Percentiles rank a stretch among this genome's conserved stretches.
Evolutionary conservation across 2,329 filamentous ascomycete species (phyloP).

Genomic region (Stachybotrys chlorohalonatus): DNA sequence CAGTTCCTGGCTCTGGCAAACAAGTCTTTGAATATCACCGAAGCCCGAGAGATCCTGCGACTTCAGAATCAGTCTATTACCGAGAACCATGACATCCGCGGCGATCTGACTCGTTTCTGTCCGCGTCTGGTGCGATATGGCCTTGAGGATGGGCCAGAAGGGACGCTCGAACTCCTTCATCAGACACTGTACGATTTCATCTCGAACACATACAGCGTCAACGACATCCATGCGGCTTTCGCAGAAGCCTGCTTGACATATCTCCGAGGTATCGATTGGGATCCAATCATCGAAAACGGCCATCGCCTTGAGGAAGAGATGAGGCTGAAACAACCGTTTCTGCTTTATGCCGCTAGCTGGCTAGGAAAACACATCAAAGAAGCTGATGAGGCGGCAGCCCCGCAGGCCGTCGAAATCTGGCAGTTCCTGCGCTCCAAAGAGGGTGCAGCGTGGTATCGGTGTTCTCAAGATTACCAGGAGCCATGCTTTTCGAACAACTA

Average conservation of each 20-base stretch:
- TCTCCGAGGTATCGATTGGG: slow-evolving; percentile 5
- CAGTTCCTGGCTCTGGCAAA: slow-evolving; percentile 9
- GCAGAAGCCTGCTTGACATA: slow-evolving; percentile 7
- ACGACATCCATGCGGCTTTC: slow-evolving; percentile 5
- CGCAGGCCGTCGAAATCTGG: slow-evolving; percentile 7
- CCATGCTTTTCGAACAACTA: neutral
- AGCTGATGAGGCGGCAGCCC: slow-evolving; percentile 1
- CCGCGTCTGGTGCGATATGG: slow-evolving; percentile 9
- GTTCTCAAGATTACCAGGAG: neutral
- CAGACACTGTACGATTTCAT: slow-evolving; percentile 12
- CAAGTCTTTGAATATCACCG: slow-evolving; percentile 3
- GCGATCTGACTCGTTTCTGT: slow-evolving; percentile 8
- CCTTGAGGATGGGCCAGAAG: neutral
- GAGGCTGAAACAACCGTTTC: slow-evolving; percentile 1
- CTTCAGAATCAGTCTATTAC: slow-evolving; percentile 8
- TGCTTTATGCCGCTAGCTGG: slow-evolving; percentile 6
- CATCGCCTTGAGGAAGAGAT: neutral
- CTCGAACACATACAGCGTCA: slow-evolving; percentile 8
- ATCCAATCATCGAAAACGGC: neutral
- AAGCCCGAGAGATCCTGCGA: slow-evolving; percentile 8
- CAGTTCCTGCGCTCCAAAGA: slow-evolving; percentile 8
- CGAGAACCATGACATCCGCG: slow-evolving; percentile 8
- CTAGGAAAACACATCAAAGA: slow-evolving; percentile 8
- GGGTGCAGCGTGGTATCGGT: neutral
- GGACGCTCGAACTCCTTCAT: slow-evolving; percentile 10